Base-by-base conservation (phyloP, 495 filamentous ascomycete species). In the Echria macrotheca region DNA sequence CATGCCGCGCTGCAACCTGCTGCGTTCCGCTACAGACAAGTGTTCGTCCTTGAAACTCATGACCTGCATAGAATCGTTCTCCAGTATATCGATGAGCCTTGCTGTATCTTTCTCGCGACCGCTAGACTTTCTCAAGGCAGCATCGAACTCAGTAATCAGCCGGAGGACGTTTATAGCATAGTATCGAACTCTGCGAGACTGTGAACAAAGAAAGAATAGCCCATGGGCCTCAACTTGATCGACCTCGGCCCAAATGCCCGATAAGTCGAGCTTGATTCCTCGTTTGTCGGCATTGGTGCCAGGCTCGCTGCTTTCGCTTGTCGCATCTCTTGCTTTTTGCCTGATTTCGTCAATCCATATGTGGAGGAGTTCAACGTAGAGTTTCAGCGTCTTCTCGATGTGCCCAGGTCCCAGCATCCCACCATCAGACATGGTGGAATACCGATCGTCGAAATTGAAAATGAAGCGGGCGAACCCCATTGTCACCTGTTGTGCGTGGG, bases 271-370 rank as follows among this genome's bases (percentile, higher is more conserved):
- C 47, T 91, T 89, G 43, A 89, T 75, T 3, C 76, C 77, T 11
- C 78, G 69, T 49, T 77, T 79, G 12, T 82, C 79, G 14, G 72
- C 61, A 26, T 74, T 70, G 29, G 74, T 71, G 18, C 73, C 75
- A 42, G 77, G 73, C 14, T 88, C 85, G 2, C 71, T 63, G 2
- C 69, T 68, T 21, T 91, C 86, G 6, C 74, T 71, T 8, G 80
- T 76, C 9, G 81, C 84, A 24, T 85, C 85, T 57, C 78, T 86
- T 9, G 82, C 87, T 60, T 95, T 96, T 29, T 84, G 80, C 52
- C 87, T 85, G 56, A 97, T 91, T 59, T 96, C 90, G 44, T 96
- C 90, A 23, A 95, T 93, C 93, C 93, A 99, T 33, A 99, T 96
- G 47, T 85, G 79, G 25, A 99, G 73, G 7, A 97, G 70, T 64